phyloP scores from a whole-genome alignment of 1,284 basidiomycete genomes.

The Apiotrichum veenhuisii region DNA sequence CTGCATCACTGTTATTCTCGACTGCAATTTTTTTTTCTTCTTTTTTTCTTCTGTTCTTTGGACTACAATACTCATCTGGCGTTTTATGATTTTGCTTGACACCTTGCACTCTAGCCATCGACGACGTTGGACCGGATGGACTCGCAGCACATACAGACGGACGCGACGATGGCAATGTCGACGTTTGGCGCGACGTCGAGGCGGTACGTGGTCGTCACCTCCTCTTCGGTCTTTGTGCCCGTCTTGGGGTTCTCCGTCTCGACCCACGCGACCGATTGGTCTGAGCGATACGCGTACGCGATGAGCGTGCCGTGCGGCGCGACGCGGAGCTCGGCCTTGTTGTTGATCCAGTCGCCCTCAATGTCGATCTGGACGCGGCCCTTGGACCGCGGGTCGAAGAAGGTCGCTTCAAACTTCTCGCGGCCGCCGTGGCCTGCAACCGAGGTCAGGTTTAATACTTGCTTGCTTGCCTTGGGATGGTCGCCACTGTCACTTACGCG shows the following conservation, averaged over 20 bases:
- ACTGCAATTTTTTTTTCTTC: not conserved
- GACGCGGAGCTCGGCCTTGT: not conserved
- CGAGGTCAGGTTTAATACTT: not conserved
- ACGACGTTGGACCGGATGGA: not conserved
- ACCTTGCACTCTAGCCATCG: too few species aligned
- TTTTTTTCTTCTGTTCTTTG: not conserved
- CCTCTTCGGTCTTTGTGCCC: not conserved
- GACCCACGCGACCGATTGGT: not conserved
- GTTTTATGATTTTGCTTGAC: too few species aligned
- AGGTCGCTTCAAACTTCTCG: not conserved
- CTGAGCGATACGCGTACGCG: not conserved
- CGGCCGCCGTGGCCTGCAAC: not conserved
- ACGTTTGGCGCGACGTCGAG: slow-evolving; percentile 2
- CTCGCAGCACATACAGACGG: not conserved
- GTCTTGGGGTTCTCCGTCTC: not conserved
- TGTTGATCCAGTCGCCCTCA: not conserved
- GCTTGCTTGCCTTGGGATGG: too few species aligned
- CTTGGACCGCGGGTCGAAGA: not conserved
- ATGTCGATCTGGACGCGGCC: not conserved
- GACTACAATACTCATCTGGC: not conserved
- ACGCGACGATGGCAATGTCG: slow-evolving; percentile 1
- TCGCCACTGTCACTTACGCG: not conserved
- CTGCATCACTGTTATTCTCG: not conserved
- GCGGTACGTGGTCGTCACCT: not conserved
- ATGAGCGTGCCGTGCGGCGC: not conserved